Conservation (phyloP, 139 green algal species). For the Eudorina sp. region DNA sequence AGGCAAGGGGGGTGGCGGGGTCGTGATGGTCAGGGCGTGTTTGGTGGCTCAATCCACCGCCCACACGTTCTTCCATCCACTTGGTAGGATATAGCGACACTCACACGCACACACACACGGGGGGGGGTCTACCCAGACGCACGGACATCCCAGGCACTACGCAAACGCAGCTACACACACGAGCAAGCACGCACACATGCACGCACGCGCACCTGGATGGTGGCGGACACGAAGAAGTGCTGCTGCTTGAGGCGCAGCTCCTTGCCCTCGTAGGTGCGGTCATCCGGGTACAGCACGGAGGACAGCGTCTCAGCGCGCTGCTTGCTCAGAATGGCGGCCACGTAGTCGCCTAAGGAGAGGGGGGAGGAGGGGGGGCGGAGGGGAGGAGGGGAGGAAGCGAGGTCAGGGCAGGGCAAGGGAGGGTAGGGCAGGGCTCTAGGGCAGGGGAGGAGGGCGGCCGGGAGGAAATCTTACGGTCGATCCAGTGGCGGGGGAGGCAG, state of each 20-base stretch:
- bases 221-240: slow-evolving; percentile 98
- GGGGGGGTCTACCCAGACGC: too few species aligned
- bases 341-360: slow-evolving; percentile 67
- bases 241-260: slow-evolving; percentile 99
- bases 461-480: too few species aligned
- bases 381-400: not conserved
- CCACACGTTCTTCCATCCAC: too few species aligned
- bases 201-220: slow-evolving; percentile 81
- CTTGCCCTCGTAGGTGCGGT: slow-evolving; percentile 97
- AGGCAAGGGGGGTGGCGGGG: not conserved
- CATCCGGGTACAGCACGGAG: slow-evolving; percentile 97
- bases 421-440: too few species aligned
- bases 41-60: too few species aligned
- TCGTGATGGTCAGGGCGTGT: not conserved
- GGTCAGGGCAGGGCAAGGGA: too few species aligned
- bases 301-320: slow-evolving; percentile 97
- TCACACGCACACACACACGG: too few species aligned
- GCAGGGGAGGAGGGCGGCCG: too few species aligned
- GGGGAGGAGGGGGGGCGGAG: not conserved
- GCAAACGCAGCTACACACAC: too few species aligned
- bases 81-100: too few species aligned
- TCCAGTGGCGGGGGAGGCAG: too few species aligned
- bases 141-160: too few species aligned
- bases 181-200: not conserved
- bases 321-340: slow-evolving; percentile 94